Percentiles rank a stretch among this genome's conserved stretches.
These are phyloP conservation scores for Xylaria sp. DNA, from an alignment of 2,329 filamentous ascomycete species.

Conservation along the genomic window DNA sequence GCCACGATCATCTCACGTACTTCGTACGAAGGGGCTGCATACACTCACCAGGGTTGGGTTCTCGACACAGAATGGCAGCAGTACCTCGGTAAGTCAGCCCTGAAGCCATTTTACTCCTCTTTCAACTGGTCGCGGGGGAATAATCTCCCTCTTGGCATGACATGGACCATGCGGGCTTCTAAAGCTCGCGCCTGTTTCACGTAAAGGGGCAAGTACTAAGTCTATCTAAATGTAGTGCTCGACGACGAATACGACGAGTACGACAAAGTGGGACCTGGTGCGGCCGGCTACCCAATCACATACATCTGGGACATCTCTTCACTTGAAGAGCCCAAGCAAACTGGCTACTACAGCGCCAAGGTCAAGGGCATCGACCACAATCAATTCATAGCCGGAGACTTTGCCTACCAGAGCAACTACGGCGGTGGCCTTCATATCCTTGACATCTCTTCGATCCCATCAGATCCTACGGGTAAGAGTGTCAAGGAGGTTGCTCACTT, in stretches of 20 bases:
- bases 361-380: conserved; percentile 57
- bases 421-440: conserved; percentile 54
- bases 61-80: conserved; percentile 54
- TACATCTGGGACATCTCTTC: conserved; percentile 59
- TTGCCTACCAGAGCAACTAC: conserved; percentile 59
- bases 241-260: conserved; percentile 63
- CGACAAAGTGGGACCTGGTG: conserved; percentile 52
- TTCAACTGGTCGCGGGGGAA: no score
- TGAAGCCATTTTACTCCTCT: no score
- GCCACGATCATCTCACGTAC: conserved; percentile 60
- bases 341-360: conserved; percentile 55
- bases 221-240: conserved; percentile 46
- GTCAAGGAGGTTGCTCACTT: conserved; percentile 56
- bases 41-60: conserved; percentile 66
- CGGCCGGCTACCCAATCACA: conserved; percentile 54
- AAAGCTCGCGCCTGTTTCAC: no score
- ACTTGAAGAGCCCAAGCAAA: conserved; percentile 55
- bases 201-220: no score
- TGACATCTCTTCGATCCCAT: conserved; percentile 49
- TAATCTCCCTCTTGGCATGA: no score
- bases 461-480: conserved; percentile 47
- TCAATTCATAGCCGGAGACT: conserved; percentile 54
- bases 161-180: no score
- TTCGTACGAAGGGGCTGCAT: conserved; percentile 63
- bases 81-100: conserved; percentile 44